These are phyloP conservation scores for Jimgerdemannia flammicorona DNA, from an alignment of 192 early-diverging fungal genomes.

Conservation along the genomic window DNA sequence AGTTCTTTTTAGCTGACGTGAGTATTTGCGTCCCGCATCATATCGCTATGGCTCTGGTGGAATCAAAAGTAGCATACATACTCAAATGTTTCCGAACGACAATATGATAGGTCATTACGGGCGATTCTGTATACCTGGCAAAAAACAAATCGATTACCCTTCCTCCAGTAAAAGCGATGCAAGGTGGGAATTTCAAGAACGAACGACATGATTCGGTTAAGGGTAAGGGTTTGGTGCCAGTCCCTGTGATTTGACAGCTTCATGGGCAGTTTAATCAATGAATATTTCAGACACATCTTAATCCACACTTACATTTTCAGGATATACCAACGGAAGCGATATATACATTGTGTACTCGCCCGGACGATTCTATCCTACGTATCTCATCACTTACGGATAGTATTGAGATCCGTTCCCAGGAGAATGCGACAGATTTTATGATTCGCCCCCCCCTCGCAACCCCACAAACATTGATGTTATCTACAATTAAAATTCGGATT, in stretches of 20 bases:
- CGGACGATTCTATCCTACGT: background rate
- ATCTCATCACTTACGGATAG: background rate
- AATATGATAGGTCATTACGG: background rate
- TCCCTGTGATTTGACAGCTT: background rate
- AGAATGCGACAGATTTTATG: too few relatives aligned
- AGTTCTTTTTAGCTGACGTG: too few relatives aligned
- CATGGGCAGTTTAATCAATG: too few relatives aligned
- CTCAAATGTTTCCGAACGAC: background rate
- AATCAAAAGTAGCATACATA: background rate
- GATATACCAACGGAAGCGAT: background rate
- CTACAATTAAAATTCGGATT: too few relatives aligned
- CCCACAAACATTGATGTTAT: too few relatives aligned
- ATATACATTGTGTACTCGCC: background rate
- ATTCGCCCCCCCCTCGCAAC: too few relatives aligned
- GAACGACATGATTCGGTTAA: background rate
- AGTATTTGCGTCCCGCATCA: too few relatives aligned
- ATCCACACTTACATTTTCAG: background rate
- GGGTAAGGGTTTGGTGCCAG: background rate
- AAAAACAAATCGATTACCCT: background rate
- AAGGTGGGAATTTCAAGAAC: background rate
- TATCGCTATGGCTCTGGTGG: too few relatives aligned
- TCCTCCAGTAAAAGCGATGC: background rate
- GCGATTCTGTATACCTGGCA: background rate
- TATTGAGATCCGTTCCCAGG: background rate
- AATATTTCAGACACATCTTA: background rate